Percentiles rank a stretch among this genome's conserved stretches.
Evolutionary conservation across 2,329 filamentous ascomycete genomes (phyloP).

Genomic region (Ophioceras dolichostomum): DNA sequence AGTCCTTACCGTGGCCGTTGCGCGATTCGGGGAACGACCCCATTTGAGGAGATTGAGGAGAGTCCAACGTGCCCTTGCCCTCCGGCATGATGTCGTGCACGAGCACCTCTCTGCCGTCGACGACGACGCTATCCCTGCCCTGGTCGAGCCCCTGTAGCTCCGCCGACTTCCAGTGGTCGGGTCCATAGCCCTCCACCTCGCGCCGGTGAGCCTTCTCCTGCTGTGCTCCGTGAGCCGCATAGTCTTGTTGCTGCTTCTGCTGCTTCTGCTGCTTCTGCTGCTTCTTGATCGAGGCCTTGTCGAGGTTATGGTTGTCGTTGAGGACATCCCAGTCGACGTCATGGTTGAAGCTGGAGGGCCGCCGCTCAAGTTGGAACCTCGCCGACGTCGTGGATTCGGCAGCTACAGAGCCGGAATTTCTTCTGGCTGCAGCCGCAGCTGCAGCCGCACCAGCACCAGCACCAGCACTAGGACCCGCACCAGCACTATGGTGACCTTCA

Average conservation of each 20-base stretch:
- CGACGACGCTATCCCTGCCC: slow-evolving; percentile 59
- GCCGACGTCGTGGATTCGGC: slow-evolving; percentile 6
- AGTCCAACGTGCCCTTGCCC: slow-evolving; percentile 45
- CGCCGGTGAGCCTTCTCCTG: slow-evolving; percentile 40
- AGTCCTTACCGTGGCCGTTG: slow-evolving; percentile 9
- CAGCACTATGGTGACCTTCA: too few species aligned
- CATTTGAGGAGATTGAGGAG: slow-evolving; percentile 26
- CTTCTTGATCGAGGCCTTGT: slow-evolving; percentile 22
- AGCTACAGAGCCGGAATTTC: background rate
- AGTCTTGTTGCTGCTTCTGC: too few species aligned
- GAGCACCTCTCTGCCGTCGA: slow-evolving; percentile 60
- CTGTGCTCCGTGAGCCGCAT: slow-evolving; percentile 46
- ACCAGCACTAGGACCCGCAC: too few species aligned
- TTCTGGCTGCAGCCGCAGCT: too few species aligned
- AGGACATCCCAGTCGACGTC: slow-evolving; percentile 38
- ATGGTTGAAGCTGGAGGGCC: slow-evolving; percentile 60
- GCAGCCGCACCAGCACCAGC: too few species aligned
- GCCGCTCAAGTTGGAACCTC: slow-evolving; percentile 15
- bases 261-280: slow-evolving; percentile 27
- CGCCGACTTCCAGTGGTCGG: slow-evolving; percentile 61
- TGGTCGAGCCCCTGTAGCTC: slow-evolving; percentile 46
- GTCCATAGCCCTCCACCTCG: slow-evolving; percentile 68
- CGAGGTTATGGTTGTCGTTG: slow-evolving; percentile 18
- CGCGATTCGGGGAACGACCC: slow-evolving; percentile 8
- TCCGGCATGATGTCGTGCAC: slow-evolving; percentile 50